Percentiles rank a stretch among this genome's conserved stretches.
These are phyloP conservation scores for Aspergillus pseudoterreus DNA, from an alignment of 2,329 filamentous ascomycete genomes.

Conservation along the genomic window DNA sequence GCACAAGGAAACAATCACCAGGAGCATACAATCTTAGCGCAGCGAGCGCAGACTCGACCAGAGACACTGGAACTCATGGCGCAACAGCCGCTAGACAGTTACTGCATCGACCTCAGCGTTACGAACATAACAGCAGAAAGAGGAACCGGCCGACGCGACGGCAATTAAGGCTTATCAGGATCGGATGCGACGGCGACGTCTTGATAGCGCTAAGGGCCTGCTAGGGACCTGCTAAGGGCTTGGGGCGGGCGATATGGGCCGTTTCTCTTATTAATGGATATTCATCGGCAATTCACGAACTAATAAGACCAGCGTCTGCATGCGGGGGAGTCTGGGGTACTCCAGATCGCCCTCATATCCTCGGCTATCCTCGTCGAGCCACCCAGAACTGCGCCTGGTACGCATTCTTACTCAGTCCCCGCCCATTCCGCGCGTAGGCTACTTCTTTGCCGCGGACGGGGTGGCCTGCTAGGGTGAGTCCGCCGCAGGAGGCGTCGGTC, in stretches of 20 bases:
- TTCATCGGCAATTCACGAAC: not conserved
- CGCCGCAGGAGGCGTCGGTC: slow-evolving; percentile 40
- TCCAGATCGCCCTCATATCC: not conserved
- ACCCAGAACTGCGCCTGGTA: slow-evolving; percentile 57
- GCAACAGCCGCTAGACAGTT: not conserved
- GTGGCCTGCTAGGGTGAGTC: slow-evolving; percentile 39
- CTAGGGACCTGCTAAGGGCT: not conserved
- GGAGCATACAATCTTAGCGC: not conserved
- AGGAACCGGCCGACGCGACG: not conserved
- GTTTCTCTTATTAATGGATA: slow-evolving; percentile 1
- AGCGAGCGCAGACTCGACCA: not conserved
- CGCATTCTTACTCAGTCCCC: slow-evolving; percentile 50
- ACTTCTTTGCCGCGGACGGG: slow-evolving; percentile 47
- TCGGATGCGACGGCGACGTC: not conserved
- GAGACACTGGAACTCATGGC: not conserved
- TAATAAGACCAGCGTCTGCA: too few relatives aligned
- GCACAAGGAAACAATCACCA: not conserved
- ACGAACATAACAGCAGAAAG: not conserved
- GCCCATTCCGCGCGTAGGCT: slow-evolving; percentile 52
- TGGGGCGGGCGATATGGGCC: not conserved
- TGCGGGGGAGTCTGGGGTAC: not conserved
- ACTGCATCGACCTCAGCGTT: not conserved
- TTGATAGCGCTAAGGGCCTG: not conserved
- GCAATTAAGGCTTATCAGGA: not conserved
- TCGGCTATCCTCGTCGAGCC: slow-evolving; percentile 16